These are phyloP conservation scores for Stygiomarasmius scandens DNA, from an alignment of 1,284 basidiomycete species.

Conservation along the genomic window DNA sequence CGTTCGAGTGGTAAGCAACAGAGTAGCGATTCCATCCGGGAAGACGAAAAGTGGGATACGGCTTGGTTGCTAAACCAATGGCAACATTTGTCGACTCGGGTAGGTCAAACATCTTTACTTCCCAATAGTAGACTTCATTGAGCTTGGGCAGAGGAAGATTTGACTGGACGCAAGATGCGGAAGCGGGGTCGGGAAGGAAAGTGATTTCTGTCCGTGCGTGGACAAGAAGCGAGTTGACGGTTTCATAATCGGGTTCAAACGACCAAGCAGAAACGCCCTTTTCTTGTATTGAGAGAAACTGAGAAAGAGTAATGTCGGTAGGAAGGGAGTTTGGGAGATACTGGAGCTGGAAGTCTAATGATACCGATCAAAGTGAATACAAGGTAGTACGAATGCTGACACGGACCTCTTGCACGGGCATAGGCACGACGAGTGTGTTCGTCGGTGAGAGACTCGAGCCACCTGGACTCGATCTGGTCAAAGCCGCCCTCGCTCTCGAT, in stretches of 20 bases:
- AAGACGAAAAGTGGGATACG: conserved; percentile 90
- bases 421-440: conserved; percentile 73
- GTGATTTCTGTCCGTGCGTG: conserved; percentile 94
- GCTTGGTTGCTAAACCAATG: conserved; percentile 92
- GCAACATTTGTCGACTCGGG: conserved; percentile 82
- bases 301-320: conserved; percentile 94
- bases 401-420: conserved; percentile 84
- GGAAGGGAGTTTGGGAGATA: conserved; percentile 92
- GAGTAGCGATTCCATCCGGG: conserved; percentile 90
- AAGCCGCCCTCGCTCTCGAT: conserved; percentile 91
- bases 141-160: conserved; percentile 93
- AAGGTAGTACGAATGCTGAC: conserved; percentile 8
- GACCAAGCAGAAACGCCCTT: conserved; percentile 98
- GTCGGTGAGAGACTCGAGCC: conserved; percentile 83
- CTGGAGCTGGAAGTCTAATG: conserved; percentile 87
- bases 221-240: conserved; percentile 86
- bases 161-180: conserved; percentile 90
- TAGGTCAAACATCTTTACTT: conserved; percentile 97
- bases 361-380: conserved; percentile 11
- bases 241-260: conserved; percentile 96
- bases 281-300: conserved; percentile 96
- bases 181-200: conserved; percentile 92
- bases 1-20: conserved; percentile 96
- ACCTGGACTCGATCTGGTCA: conserved; percentile 87
- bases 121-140: conserved; percentile 98